Base-by-base conservation (phyloP, 139 green algal species). In the Picochlorum sp. region DNA sequence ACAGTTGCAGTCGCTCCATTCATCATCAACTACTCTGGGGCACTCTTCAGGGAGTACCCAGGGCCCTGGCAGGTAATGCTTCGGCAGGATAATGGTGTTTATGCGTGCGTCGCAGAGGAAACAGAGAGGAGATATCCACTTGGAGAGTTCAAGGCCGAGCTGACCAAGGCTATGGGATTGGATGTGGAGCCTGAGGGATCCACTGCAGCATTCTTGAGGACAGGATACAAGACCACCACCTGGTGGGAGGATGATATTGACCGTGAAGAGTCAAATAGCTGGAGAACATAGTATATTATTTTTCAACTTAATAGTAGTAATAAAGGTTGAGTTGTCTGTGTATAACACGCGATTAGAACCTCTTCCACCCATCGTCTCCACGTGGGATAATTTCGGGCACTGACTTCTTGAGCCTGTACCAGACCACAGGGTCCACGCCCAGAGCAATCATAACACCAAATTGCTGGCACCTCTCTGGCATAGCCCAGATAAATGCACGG, bases 41-140 rank as follows among this genome's bases (percentile, higher is more conserved):
- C 82, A 6, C 67, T 97, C 8, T 95, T 96, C 71, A 77, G 90
- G 4, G 88, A 95, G 70, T 97, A 87, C 63, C 90, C 90, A 4
- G 90, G 89, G 23, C 86, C 86, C 20, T 97, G 89, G 89, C 89
- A 97, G 85, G 88, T 92, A 31, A 88, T 96, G 88, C 75, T 96
- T 41, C 81, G 82, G 54, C 84, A 95, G 68, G 84, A 92, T 78
- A 84, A 70, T 15, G 89, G 85, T 8, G 75, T 83, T 51, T 94
- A 94, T 54, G 86, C 85, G 0, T 95, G 86, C 69, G 89, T 96
- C 24, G 88, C 88, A 67, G 60, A 71, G 38, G 73, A 82, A 26
- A 21, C 59, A 11, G 23, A 30, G 21, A 11, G 76, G 49, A 82
- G 89, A 20, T 93, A 92, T 76, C 87, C 81, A 49, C 80, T 96